Conservation (phyloP, 768 basidiomycete genomes). For the Amanita pseudoporphyria region DNA sequence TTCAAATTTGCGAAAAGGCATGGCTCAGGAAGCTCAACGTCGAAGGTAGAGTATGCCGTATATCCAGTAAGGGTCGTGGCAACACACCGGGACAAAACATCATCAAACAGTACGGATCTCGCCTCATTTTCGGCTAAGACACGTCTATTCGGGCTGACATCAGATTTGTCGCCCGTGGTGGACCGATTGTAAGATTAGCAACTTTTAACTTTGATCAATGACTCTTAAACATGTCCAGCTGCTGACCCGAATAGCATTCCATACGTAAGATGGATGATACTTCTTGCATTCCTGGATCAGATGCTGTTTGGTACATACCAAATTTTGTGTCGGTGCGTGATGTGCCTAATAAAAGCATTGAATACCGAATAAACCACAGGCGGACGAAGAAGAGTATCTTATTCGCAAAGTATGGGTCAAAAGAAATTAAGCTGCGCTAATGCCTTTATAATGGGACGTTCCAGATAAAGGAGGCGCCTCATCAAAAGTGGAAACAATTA, state of each 20-base stretch:
- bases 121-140: not conserved
- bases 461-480: conserved; percentile 73
- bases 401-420: conserved; percentile 54
- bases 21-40: not conserved
- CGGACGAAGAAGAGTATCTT: conserved; percentile 68
- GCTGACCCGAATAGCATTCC: conserved; percentile 8
- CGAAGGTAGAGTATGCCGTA: not conserved
- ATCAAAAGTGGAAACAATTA: conserved; percentile 72
- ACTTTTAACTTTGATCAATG: conserved; percentile 7
- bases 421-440: not conserved
- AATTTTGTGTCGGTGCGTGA: conserved; percentile 55
- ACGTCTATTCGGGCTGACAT: not conserved
- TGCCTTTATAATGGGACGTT: conserved; percentile 1
- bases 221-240: not conserved
- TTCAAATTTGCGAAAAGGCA: not conserved
- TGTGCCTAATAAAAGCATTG: not conserved
- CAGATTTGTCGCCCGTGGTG: not conserved
- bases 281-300: conserved; percentile 27
- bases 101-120: not conserved
- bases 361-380: conserved; percentile 17
- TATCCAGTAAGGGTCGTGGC: not conserved
- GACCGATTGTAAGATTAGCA: not conserved
- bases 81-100: not conserved
- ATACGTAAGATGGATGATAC: conserved; percentile 10
- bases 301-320: conserved; percentile 56